A percentile compares a stretch with the other conserved stretches of the same genome.
These are phyloP conservation scores for Aspergillus neotritici DNA, from an alignment of 2,329 filamentous ascomycete genomes.

Conservation along the genomic window DNA sequence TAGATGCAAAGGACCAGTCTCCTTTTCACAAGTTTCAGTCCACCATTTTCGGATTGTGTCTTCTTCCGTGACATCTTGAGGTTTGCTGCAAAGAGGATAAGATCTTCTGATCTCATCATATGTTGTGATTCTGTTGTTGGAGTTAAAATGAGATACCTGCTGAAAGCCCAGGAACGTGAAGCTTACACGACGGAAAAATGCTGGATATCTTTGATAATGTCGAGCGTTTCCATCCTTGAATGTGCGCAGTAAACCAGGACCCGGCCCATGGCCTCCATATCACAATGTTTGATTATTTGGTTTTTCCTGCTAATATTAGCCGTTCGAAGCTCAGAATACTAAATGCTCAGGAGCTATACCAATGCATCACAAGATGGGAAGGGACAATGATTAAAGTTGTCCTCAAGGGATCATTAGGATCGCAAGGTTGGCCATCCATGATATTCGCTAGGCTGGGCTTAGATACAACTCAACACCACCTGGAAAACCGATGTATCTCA, in stretches of 20 bases:
- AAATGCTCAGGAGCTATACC: constrained; percentile 18
- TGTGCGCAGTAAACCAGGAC: constrained; percentile 23
- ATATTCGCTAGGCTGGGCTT: constrained; percentile 27
- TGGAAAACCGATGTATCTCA: constrained; percentile 6
- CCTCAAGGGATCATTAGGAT: constrained; percentile 14
- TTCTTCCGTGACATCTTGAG: constrained; percentile 12
- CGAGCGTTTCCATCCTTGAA: constrained; percentile 12
- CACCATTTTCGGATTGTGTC: constrained; percentile 22
- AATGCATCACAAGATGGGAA: constrained; percentile 29
- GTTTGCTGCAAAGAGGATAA: constrained; percentile 23
- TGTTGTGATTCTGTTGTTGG: constrained; percentile 30
- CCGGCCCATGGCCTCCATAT: constrained; percentile 13
- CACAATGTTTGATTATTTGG: constrained; percentile 31
- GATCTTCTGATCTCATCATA: constrained; percentile 34
- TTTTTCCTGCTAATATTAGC: constrained; percentile 16
- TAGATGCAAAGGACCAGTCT: constrained; percentile 29
- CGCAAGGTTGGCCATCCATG: constrained; percentile 25
- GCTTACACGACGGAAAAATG: constrained; percentile 22
- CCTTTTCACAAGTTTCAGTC: constrained; percentile 16
- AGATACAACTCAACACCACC: background rate
- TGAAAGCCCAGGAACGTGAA: background rate
- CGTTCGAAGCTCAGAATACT: background rate
- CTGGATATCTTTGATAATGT: constrained; percentile 16
- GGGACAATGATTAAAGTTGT: constrained; percentile 38
- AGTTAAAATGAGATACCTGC: constrained; percentile 3